Evolutionary conservation across 2,329 filamentous ascomycete genomes (phyloP).

Genomic region (Teratosphaeria zuluensis): DNA sequence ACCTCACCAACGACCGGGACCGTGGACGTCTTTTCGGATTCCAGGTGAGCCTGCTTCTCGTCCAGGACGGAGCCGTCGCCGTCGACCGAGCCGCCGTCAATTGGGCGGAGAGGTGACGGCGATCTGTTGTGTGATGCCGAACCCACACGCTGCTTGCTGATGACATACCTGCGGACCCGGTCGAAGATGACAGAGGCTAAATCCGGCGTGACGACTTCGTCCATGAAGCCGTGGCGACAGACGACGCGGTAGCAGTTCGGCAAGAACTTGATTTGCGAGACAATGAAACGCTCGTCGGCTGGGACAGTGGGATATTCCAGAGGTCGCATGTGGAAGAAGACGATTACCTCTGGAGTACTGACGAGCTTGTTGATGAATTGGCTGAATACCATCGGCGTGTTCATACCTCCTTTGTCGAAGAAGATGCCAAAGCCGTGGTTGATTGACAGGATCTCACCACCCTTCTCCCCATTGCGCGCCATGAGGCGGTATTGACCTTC

Average conservation of each 20-base stretch:
- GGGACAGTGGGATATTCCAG: constrained; percentile 46
- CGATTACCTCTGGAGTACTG: constrained; percentile 55
- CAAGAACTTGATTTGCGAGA: constrained; percentile 35
- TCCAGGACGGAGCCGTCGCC: neutral
- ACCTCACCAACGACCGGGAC: neutral
- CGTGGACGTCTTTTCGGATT: neutral
- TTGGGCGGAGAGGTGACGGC: neutral
- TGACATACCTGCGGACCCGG: constrained; percentile 38
- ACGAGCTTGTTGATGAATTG: constrained; percentile 65
- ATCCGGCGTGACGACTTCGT: constrained; percentile 58
- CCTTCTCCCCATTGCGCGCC: constrained; percentile 9
- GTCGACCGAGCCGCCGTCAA: neutral
- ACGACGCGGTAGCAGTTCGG: constrained; percentile 60
- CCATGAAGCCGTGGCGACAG: constrained; percentile 63
- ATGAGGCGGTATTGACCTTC: constrained; percentile 19
- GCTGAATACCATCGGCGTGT: constrained; percentile 57
- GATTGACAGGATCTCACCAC: constrained; percentile 32
- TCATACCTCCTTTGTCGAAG: constrained; percentile 65
- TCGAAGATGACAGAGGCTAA: constrained; percentile 52
- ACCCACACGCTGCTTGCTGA: neutral
- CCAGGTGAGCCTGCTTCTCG: neutral
- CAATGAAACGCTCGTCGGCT: constrained; percentile 43
- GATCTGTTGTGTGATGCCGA: neutral
- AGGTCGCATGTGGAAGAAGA: constrained; percentile 65
- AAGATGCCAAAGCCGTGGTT: constrained; percentile 56